These are phyloP conservation scores for Talaromyces sp. DNA, from an alignment of 2,329 filamentous ascomycete genomes.

Conservation along the genomic window DNA sequence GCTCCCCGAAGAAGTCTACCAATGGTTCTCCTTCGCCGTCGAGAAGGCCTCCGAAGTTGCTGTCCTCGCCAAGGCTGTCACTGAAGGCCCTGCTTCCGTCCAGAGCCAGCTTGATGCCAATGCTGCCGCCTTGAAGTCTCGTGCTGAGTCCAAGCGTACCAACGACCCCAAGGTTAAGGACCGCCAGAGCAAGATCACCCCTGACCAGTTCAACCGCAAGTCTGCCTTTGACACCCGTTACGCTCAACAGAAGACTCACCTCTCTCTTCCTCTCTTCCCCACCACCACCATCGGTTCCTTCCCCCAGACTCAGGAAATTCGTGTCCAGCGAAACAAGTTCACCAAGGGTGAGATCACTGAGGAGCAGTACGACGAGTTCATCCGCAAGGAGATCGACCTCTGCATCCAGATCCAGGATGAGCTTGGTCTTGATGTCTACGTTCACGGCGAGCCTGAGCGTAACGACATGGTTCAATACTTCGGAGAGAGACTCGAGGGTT, in stretches of 20 bases:
- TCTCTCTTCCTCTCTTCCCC: constrained; percentile 93
- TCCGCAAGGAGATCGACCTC: constrained; percentile 95
- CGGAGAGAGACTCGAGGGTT: constrained; percentile 92
- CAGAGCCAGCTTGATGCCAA: constrained; percentile 90
- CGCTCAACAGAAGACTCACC: constrained; percentile 80
- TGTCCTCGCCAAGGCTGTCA: constrained; percentile 94
- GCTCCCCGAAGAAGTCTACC: constrained; percentile 83
- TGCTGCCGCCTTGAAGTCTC: constrained; percentile 86
- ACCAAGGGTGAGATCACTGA: constrained; percentile 96
- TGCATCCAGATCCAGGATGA: constrained; percentile 97
- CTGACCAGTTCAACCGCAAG: constrained; percentile 86
- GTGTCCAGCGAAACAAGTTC: constrained; percentile 93
- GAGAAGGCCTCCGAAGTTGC: constrained; percentile 92
- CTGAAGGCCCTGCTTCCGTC: constrained; percentile 81
- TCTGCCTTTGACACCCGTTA: constrained; percentile 82
- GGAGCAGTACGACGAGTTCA: constrained; percentile 96
- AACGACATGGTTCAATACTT: constrained; percentile 99
- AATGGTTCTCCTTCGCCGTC: constrained; percentile 98
- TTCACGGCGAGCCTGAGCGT: constrained; percentile 98
- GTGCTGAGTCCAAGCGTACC: constrained; percentile 87
- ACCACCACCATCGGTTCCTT: constrained; percentile 99
- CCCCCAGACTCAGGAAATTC: constrained; percentile 99
- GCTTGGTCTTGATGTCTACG: constrained; percentile 92
- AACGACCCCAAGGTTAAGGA: constrained; percentile 98
- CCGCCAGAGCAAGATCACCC: constrained; percentile 80